Conservation (phyloP, 1,284 basidiomycete genomes). For the Malassezia nana region DNA sequence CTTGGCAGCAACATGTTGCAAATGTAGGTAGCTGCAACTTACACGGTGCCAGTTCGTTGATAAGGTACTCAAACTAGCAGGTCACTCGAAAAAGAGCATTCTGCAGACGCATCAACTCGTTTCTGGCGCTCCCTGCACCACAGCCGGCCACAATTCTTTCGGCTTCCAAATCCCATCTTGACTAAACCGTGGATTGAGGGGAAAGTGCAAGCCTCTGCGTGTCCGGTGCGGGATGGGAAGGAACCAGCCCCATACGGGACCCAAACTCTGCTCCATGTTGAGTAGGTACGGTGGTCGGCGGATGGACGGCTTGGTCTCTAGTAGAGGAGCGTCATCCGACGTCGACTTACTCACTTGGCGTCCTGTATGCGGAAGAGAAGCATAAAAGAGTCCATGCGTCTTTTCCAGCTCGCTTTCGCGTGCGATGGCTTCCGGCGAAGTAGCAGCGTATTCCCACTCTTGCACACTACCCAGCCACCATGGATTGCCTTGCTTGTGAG, state of each 20-base stretch:
- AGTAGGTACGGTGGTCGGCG: background rate
- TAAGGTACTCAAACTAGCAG: no score
- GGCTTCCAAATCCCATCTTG: conserved; percentile 10
- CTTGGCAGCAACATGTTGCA: no score
- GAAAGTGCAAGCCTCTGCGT: conserved; percentile 5
- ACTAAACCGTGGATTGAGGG: conserved; percentile 14
- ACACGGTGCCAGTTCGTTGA: no score
- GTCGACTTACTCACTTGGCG: background rate
- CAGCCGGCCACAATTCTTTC: conserved; percentile 1
- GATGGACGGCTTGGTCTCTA: background rate
- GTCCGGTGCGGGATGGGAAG: background rate
- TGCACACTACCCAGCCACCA: conserved; percentile 61
- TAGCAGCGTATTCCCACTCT: conserved; percentile 14
- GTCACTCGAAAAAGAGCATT: no score
- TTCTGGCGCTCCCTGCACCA: background rate
- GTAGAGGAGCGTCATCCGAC: background rate
- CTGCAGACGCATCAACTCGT: background rate
- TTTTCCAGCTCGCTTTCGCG: conserved; percentile 10
- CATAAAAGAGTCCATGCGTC: background rate
- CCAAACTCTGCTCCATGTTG: conserved; percentile 18
- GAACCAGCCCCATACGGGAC: conserved; percentile 4
- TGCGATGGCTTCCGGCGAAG: background rate
- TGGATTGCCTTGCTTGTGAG: conserved; percentile 64
- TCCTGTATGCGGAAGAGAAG: background rate
- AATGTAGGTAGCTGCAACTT: no score